phyloP scores from a whole-genome alignment of 2,329 filamentous ascomycete species.

The Balansia obtecta region DNA sequence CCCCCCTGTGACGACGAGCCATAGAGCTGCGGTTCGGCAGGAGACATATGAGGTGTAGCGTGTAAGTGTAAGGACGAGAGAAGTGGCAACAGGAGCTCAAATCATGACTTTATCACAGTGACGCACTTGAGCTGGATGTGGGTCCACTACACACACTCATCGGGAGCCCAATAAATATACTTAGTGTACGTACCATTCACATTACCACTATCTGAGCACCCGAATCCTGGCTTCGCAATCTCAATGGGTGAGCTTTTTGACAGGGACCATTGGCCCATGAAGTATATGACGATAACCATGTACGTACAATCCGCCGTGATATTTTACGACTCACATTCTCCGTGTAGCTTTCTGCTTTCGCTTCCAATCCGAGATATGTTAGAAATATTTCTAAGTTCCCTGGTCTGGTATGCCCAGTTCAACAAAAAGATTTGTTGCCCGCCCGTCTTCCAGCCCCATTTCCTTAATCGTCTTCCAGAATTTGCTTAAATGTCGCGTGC shows the following conservation, averaged over 20 bases:
- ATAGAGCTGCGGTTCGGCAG: neutral
- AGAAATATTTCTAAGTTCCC: neutral
- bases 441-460: constrained; percentile 50
- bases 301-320: too few relatives aligned
- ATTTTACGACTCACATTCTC: neutral
- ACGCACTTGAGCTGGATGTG: neutral
- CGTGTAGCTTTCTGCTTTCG: neutral
- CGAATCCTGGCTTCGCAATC: too few relatives aligned
- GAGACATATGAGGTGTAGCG: neutral
- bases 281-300: too few relatives aligned
- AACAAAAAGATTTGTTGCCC: constrained; percentile 34
- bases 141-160: neutral
- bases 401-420: constrained; percentile 31
- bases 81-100: too few relatives aligned
- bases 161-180: too few relatives aligned
- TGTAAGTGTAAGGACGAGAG: too few relatives aligned
- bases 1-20: neutral
- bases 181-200: too few relatives aligned
- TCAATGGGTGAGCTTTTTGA: too few relatives aligned
- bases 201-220: too few relatives aligned
- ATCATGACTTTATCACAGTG: neutral
- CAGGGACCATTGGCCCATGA: too few relatives aligned
- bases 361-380: neutral
- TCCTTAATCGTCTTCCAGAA: constrained; percentile 68
- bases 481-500: constrained; percentile 71